Base-by-base conservation (phyloP, 2,329 filamentous ascomycete species). In the Fusarium udum region DNA sequence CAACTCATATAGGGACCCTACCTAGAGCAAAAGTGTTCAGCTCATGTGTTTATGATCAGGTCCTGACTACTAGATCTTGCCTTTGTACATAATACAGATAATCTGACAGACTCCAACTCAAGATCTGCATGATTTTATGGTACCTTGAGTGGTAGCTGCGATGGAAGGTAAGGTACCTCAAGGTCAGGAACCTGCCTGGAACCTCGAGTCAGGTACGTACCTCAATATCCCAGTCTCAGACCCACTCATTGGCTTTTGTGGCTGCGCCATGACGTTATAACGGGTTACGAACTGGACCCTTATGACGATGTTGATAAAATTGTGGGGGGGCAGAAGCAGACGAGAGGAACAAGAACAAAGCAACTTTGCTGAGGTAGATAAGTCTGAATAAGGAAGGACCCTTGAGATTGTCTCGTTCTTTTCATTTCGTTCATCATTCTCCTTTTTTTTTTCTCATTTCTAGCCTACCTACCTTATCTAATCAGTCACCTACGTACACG, bases 261-360 rank as follows among this genome's bases (percentile, higher is more conserved):
- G 67, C 71, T 74, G 71, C 71, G 72, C 71, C 52, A 74, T 74
- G 71, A 74, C 71, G 71, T 74, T 46, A 37, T 31, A 36, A 60
- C 53, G 22, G 48, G 40, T 26, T 58, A 34, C n/a, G 43, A 64
- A 64, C 52, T 72, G 71, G 72, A 74, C 72, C 72, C 72, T 53
- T 72, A 74, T 74, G 72, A 74, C 71, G 71, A 73, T 51, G 36
- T 42, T 46, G 57, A 61, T 42, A 49, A 49, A 51, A 53, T 64
- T 64, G 67, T 60, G 65, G 65, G 64, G 57, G 49, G 28, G 15
- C 37, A n/a, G 26, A 45, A 15, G 28, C 18, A 42, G 46, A 43
- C 11, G 40, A 43, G 22, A 37, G 61, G 61, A 58, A 37, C 52
- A 49, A 24, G 61, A 49, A 49, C 62, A 43, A 45, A 60, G 39